Conservation (phyloP, 768 basidiomycete species). For the Tubosaeta brunneosetosa region DNA sequence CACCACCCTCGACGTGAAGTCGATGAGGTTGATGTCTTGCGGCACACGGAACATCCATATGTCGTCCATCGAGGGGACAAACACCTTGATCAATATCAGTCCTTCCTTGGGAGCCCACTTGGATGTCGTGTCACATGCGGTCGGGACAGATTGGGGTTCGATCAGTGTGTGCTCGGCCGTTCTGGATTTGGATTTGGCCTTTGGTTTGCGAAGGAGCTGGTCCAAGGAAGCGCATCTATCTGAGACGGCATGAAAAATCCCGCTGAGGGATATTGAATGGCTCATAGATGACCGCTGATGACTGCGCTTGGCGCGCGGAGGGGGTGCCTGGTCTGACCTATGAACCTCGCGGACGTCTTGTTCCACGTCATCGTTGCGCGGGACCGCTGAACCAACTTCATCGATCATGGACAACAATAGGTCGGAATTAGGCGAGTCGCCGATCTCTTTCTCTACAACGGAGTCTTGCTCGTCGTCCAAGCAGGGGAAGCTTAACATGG, state of each 20-base stretch:
- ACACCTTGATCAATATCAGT: constrained; percentile 37
- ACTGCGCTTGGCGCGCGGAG: neutral
- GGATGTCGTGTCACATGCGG: neutral
- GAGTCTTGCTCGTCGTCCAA: constrained; percentile 7
- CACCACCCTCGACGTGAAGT: constrained; percentile 29
- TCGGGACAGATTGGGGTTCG: neutral
- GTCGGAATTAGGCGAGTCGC: constrained; percentile 12
- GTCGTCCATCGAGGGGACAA: constrained; percentile 37
- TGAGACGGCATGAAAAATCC: constrained; percentile 10
- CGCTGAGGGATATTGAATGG: constrained; percentile 15
- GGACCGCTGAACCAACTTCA: neutral
- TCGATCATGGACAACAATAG: constrained; percentile 11
- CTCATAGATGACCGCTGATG: constrained; percentile 12
- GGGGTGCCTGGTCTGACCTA: neutral
- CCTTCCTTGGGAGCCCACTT: constrained; percentile 33
- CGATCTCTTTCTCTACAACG: constrained; percentile 1
- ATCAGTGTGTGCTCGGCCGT: neutral
- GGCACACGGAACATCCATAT: constrained; percentile 37
- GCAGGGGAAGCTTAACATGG: neutral
- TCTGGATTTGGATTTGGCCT: neutral
- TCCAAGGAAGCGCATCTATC: constrained; percentile 17
- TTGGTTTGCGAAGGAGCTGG: constrained; percentile 16
- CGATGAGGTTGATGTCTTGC: constrained; percentile 25
- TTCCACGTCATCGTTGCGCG: neutral
- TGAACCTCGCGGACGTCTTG: neutral